Conservation (phyloP, 495 filamentous ascomycete genomes). For the Sphaerosporella brunnea region DNA sequence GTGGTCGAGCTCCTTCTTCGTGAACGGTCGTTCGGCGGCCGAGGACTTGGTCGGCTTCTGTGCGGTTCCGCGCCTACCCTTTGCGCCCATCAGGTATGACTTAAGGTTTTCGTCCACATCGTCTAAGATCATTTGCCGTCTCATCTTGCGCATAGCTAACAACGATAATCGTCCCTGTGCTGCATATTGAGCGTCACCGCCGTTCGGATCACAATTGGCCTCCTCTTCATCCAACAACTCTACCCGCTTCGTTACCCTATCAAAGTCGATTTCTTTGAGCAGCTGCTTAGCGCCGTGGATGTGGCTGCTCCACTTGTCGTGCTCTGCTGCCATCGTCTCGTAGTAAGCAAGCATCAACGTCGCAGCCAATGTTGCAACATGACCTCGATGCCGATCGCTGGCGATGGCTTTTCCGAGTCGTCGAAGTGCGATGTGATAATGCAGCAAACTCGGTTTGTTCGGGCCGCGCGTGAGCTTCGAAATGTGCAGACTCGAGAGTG, state of each 20-base stretch:
- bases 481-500: slow-evolving; percentile 73
- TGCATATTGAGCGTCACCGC: slow-evolving; percentile 1
- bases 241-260: slow-evolving; percentile 51
- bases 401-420: slow-evolving; percentile 57
- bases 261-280: slow-evolving; percentile 64
- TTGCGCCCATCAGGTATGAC: slow-evolving; percentile 24
- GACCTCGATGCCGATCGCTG: slow-evolving; percentile 49
- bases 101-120: slow-evolving; percentile 28
- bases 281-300: slow-evolving; percentile 69
- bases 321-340: slow-evolving; percentile 86
- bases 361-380: slow-evolving; percentile 69
- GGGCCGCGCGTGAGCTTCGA: slow-evolving; percentile 58
- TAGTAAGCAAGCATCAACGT: slow-evolving; percentile 81
- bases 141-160: slow-evolving; percentile 18
- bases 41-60: slow-evolving; percentile 7
- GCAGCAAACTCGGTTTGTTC: slow-evolving; percentile 63
- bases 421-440: slow-evolving; percentile 75
- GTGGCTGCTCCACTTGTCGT: slow-evolving; percentile 89
- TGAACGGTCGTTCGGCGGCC: slow-evolving; percentile 33
- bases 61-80: background rate
- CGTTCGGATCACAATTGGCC: slow-evolving; percentile 14
- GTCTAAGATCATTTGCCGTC: slow-evolving; percentile 16
- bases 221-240: slow-evolving; percentile 36
- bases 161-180: slow-evolving; percentile 6
- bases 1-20: slow-evolving; percentile 53